Evolutionary conservation across 2,329 filamentous ascomycete species (phyloP), one percentile per base, ranked within the genome.

Genomic region (Dactylellina cionopaga): DNA sequence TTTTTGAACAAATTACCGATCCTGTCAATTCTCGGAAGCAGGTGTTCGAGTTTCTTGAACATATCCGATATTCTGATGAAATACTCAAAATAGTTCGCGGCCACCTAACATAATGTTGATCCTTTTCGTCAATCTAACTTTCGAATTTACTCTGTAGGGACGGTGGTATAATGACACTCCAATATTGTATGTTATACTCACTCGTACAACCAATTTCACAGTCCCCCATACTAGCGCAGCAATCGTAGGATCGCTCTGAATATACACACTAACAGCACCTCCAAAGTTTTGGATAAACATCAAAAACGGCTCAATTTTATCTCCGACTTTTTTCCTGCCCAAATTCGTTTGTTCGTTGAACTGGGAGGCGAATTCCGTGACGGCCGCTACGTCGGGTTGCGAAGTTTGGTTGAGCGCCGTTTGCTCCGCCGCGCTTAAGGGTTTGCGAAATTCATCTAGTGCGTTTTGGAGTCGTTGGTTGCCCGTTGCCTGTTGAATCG

Each of bases 151-250:
- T n/a, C n/a, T n/a, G n/a, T n/a, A n/a, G n/a, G n/a, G n/a, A n/a
- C n/a, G n/a, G n/a, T n/a, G n/a, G n/a, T n/a, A n/a, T n/a, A 51
- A 35, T 35, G 31, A 35, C 19, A 4, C 1, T 7, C 13, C n/a
- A 31, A 27, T 35, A 24, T 43, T 25, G 19, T 51, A 60, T 35
- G 22, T n/a, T 41, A n/a, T 2, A 25, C 22, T 66, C 70, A 80
- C 79, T 54, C 80, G 76, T 44, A 83, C 77, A 11, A 82, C 80
- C n/a, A 83, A 69, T 66, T 81, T 81, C 2, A 83, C 76, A 41
- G 80, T 81, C 1, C 82, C 82, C 83, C 81, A 84, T 17, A 83
- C 77, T 1, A 83, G 75, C 2, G 80, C 80, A 5, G 82, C 79
- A 22, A 82, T 79, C 19, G 77, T 74, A 0, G 79, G 79, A 58